Evolutionary conservation across 306 rosid genomes (phyloP), one percentile per base, ranked within the genome.

Genomic region (Gynostemma pentaphyllum): DNA sequence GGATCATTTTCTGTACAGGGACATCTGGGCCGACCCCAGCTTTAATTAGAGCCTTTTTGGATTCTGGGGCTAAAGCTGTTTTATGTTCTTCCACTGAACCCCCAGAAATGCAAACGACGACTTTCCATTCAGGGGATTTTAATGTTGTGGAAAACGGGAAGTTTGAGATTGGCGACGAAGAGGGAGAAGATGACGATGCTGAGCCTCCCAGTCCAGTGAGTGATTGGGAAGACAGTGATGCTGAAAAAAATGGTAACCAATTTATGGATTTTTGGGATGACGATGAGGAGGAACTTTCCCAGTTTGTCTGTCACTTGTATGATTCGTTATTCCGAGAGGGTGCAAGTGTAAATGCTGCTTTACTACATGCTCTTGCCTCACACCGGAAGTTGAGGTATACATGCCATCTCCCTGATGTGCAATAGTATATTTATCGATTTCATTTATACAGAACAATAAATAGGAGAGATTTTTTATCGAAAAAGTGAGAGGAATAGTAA

Each of bases 171-270:
- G 97, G 97, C 12, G 96, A 82, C 63, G 97, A 94, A 14, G 97
- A 92, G 46, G 94, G 71, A 40, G 99, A 88, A 68, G 97, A 79
- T 10, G 88, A 94, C 6, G 94, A 68, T 36, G 66, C 63, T 24
- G 77, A 73, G 75, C 89, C 85, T 21, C 60, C 66, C 28, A 94
- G 99, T 75, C 94, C 99, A 3, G 42, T 68, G 15, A 94, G 99
- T 72, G 99, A 94, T 71, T 94, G 99, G 99, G 99, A 88, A 78
- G 99, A 89, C 41, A 84, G 88, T 64, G 97, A 89, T 62, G 69
- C 67, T 0, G 96, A 89, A 75, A 85, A 81, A 81, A 76, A 28
- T 40, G 84, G 68, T 49, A 83, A 76, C 41, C 62, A 14, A n/a
- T 34, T 68, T 23, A 64, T 48, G 14, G 75, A 76, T 39, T 49